Evolutionary conservation across 352 stramenopile genomes (phyloP), one percentile per base, ranked within the genome.

Genomic region (Blastocystis sp.): DNA sequence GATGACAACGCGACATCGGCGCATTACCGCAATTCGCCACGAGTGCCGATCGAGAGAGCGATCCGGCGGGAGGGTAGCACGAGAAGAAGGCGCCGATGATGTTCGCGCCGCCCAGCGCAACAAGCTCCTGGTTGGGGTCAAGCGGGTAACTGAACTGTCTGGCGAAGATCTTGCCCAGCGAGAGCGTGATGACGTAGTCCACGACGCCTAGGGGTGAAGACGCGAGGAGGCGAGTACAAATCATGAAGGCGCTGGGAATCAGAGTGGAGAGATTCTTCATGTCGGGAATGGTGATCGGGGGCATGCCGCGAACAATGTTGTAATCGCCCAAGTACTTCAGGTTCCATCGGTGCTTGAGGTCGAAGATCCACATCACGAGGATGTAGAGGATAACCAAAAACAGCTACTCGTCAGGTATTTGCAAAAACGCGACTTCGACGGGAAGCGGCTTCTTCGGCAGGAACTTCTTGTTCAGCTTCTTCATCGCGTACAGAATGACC

Each of bases 61-160:
- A 91, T 21, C 90, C 90, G 24, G 88, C 77, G 63, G 90, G 62
- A 4, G 90, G 74, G 61, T 91, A 92, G 39, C 70, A 80, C 1
- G 62, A 76, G 65, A 92, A 92, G 50, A 92, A 91, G 4, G 69
- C 33, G 26, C 90, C 90, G 24, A 91, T 88, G 29, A 91, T 74
- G 55, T 51, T 78, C 31, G 90, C 74, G 21, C 63, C 61, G n/a
- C 90, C 90, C 21, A 91, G n/a, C 24, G 90, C 90, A 1, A 92
- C 65, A 3, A 92, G 65, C 77, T 92, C 90, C 69, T 91, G 82
- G 70, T 92, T 92, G 50, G 70, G 50, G 41, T 80, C 55, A 0
- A 92, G 59, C 16, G 37, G 33, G 59, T 92, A 81, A 33, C 67
- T 66, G 61, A 80, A 82, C 10, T 90, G 55, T 16, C 90, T 45